These are phyloP conservation scores for Platanus orientalis DNA, from an alignment of 164 flowering plant species.

Conservation along the genomic window DNA sequence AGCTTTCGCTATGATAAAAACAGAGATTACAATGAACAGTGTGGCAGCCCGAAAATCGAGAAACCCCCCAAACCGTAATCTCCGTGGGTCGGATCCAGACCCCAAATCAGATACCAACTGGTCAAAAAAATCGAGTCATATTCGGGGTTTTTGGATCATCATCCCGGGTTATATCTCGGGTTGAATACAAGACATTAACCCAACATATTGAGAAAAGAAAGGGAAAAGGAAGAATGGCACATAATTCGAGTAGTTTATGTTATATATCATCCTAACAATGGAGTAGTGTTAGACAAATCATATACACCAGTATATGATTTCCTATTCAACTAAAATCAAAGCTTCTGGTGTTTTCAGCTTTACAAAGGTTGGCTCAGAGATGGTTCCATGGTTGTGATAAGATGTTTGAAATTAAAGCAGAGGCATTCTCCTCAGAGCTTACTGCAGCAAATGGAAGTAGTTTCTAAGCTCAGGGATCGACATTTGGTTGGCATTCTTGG, in stretches of 20 bases:
- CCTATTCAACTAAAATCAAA: neutral
- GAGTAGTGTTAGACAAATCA: neutral
- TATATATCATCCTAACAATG: neutral
- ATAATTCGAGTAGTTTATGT: no score
- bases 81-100: no score
- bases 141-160: no score
- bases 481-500: constrained; percentile 85
- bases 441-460: constrained; percentile 48
- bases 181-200: no score
- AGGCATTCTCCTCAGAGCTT: constrained; percentile 46
- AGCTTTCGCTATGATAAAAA: no score
- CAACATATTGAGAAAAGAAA: no score
- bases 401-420: constrained; percentile 55
- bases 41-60: no score
- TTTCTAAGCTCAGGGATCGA: constrained; percentile 68
- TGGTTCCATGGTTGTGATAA: constrained; percentile 55
- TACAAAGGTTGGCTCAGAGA: constrained; percentile 71
- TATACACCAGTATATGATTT: neutral
- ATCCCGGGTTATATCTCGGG: no score
- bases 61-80: no score
- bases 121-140: no score
- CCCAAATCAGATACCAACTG: no score
- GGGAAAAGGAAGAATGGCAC: neutral
- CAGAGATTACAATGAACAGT: no score
- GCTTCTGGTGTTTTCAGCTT: constrained; percentile 36